Conservation (phyloP, 352 stramenopile species). For the Blastocystis sp. region DNA sequence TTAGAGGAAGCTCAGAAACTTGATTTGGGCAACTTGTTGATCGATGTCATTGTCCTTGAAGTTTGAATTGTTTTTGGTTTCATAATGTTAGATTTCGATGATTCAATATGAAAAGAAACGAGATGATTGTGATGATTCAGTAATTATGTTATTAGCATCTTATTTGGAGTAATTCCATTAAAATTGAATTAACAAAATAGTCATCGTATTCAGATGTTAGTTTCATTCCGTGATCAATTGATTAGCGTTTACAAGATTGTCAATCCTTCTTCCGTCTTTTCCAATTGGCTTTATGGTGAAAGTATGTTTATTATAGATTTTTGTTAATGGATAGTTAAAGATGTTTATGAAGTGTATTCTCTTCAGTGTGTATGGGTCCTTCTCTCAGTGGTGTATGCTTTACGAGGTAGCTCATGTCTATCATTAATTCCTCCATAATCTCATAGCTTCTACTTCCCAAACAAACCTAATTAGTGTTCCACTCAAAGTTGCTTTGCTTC, state of each 20-base stretch:
- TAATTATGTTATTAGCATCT: neutral
- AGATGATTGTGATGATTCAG: neutral
- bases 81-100: slow-evolving; percentile 1
- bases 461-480: neutral
- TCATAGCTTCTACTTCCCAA: neutral
- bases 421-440: neutral
- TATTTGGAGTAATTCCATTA: neutral
- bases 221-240: neutral
- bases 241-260: neutral
- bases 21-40: slow-evolving; percentile 11
- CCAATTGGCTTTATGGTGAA: neutral
- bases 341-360: neutral
- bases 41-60: slow-evolving; percentile 4
- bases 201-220: neutral
- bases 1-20: neutral
- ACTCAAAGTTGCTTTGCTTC: neutral
- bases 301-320: neutral
- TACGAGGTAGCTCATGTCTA: neutral
- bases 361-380: slow-evolving; percentile 24
- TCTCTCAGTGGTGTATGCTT: neutral
- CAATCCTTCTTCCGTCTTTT: neutral
- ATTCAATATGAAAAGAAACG: slow-evolving; percentile 27
- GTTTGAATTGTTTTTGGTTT: neutral
- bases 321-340: slow-evolving; percentile 23
- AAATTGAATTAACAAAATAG: neutral